Evolutionary conservation across 2,329 filamentous ascomycete genomes (phyloP).

Genomic region (Macrophomina pseudophaseolina): DNA sequence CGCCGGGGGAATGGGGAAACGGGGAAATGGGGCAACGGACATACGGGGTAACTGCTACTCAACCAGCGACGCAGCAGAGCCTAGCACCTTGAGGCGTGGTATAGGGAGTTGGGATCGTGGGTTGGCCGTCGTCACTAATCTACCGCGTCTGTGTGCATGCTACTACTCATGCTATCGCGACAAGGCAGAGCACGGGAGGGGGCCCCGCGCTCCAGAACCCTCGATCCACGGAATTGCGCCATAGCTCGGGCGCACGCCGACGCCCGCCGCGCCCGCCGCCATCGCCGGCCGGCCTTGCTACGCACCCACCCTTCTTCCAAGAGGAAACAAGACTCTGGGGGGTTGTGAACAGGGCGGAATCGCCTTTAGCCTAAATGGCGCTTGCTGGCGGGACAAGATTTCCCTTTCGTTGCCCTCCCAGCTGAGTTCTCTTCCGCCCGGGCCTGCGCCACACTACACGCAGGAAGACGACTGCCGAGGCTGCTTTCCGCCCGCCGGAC

Average conservation of each 20-base stretch:
- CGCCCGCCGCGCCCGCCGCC: too few relatives aligned
- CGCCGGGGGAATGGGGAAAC: constrained; percentile 19
- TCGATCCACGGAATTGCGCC: constrained; percentile 2
- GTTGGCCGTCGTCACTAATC: neutral
- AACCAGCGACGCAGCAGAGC: neutral
- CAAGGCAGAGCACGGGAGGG: neutral
- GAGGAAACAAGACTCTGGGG: neutral
- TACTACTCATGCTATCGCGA: neutral
- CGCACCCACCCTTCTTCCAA: neutral
- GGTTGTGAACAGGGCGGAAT: neutral
- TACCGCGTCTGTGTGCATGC: neutral
- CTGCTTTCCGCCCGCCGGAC: neutral
- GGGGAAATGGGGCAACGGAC: neutral
- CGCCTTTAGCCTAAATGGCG: constrained; percentile 3
- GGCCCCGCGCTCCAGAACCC: neutral
- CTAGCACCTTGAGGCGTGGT: neutral
- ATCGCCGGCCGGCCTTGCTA: neutral
- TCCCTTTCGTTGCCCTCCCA: neutral
- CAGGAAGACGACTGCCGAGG: neutral
- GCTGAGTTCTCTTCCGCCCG: neutral
- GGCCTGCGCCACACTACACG: constrained; percentile 8
- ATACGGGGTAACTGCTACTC: neutral
- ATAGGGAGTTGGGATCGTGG: neutral
- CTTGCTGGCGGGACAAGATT: constrained; percentile 5
- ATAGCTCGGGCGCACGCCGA: neutral